Percentiles rank a stretch among this genome's conserved stretches.
Conservation (phyloP, 2,329 filamentous ascomycete genomes). For the Clonostachys sp. region DNA sequence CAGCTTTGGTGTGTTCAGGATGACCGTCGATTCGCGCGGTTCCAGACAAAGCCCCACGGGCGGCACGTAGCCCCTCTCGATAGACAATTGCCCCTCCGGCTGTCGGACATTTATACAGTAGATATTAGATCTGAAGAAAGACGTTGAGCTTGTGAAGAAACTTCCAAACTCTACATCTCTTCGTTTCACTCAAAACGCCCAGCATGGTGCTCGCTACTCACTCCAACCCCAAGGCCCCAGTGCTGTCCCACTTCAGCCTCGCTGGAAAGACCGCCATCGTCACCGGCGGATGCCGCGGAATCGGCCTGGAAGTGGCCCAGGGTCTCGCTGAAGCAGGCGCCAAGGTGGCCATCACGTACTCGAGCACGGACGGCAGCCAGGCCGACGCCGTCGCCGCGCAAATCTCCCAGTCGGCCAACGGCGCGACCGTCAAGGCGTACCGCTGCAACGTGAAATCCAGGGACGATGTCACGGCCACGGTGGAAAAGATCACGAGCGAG, state of each 20-base stretch:
- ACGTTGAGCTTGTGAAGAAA: background rate
- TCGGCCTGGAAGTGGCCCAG: constrained; percentile 34
- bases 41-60: too few relatives aligned
- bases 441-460: constrained; percentile 38
- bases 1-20: too few relatives aligned
- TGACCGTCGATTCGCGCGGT: too few relatives aligned
- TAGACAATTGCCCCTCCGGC: too few relatives aligned
- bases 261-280: constrained; percentile 39
- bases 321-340: constrained; percentile 14
- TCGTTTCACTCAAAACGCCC: background rate
- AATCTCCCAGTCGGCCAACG: background rate
- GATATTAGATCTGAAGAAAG: too few relatives aligned
- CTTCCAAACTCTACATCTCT: background rate
- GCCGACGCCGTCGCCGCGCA: background rate
- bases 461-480: constrained; percentile 21
- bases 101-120: too few relatives aligned
- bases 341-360: constrained; percentile 12
- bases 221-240: constrained; percentile 9
- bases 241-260: constrained; percentile 21
- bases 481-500: constrained; percentile 24
- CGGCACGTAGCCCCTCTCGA: too few relatives aligned
- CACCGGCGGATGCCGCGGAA: constrained; percentile 43
- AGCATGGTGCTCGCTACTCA: constrained; percentile 12
- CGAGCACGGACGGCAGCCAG: background rate
- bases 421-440: constrained; percentile 24